Conservation (phyloP, 371 early-diverging fungal genomes). For the Aphelidium insulamus region DNA sequence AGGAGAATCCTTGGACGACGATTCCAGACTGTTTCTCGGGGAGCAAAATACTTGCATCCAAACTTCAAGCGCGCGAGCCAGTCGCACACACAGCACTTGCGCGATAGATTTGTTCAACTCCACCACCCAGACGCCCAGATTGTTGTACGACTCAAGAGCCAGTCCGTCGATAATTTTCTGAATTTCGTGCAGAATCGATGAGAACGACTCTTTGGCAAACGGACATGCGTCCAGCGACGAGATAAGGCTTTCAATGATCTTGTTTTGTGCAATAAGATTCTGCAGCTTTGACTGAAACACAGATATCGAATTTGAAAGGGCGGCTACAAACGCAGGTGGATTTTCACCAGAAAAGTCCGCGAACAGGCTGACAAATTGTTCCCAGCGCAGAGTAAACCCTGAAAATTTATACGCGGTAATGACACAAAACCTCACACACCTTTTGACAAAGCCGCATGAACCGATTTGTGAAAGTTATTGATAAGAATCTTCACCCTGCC, state of each 20-base stretch:
- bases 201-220: constrained; percentile 42
- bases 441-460: constrained; percentile 66
- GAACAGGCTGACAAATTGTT: constrained; percentile 76
- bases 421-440: too few species aligned
- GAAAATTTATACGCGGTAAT: too few species aligned
- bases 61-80: constrained; percentile 52
- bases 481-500: constrained; percentile 52
- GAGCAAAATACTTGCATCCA: constrained; percentile 54
- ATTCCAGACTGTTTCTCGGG: too few species aligned
- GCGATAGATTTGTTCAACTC: constrained; percentile 64
- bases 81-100: constrained; percentile 41
- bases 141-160: constrained; percentile 79
- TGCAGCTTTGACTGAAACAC: constrained; percentile 90
- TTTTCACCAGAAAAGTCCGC: constrained; percentile 8
- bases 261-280: constrained; percentile 49
- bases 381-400: constrained; percentile 65
- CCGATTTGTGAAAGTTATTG: constrained; percentile 74
- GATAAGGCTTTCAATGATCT: constrained; percentile 48
- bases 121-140: constrained; percentile 71
- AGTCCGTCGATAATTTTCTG: constrained; percentile 78
- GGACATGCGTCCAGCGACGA: constrained; percentile 63
- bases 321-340: constrained; percentile 60
- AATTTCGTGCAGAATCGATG: constrained; percentile 42
- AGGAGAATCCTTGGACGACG: too few species aligned
- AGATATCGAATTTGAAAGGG: constrained; percentile 68